Base-by-base conservation (phyloP, 148 eudicot genomes). In the Selenicereus undatus region DNA sequence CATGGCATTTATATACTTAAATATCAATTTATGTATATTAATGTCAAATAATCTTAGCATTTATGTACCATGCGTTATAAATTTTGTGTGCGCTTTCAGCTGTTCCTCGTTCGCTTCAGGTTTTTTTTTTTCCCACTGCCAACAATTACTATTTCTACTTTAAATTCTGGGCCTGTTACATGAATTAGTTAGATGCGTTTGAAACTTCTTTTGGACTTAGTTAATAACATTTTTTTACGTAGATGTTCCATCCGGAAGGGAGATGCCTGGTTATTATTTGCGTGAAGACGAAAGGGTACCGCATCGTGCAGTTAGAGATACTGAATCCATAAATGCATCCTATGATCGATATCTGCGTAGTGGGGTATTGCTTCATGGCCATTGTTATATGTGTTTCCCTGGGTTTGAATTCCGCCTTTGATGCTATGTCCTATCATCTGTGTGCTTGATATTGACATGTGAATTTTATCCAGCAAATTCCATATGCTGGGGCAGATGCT, bases 301-400 rank as follows among this genome's bases (percentile, higher is more conserved):
- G 8, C 80, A 82, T 43, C 94, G 76, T 73, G 84, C 78, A 74
- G n/a, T 86, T 50, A 89, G 90, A 88, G 98, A 92, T 80, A 82
- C 89, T 7, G 91, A 92, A 14, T 70, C 93, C 58, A 85, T 91
- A 78, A 90, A 89, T 80, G 92, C 93, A 74, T 90, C 94, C 42
- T 94, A 94, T 77, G 93, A 90, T 76, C 89, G 86, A 75, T 94
- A 91, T 84, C 78, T 94, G 48, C 93, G 89, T 24, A 82, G 87
- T 71, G 75, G 87, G 86, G 94, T 94, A 90, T 7, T 51, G 45
- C 51, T 54, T 72, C 56, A 42, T 51, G 27, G 45, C 60, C 51
- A 26, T 16, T 82, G 16, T 81, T 70, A 45, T 50, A 68, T 51
- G 56, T 75, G 32, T 62, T 27, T 26, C 12, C 18, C 68, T 29